phyloP scores from a whole-genome alignment of 2,329 filamentous ascomycete species.

The Aspergillus sp. region DNA sequence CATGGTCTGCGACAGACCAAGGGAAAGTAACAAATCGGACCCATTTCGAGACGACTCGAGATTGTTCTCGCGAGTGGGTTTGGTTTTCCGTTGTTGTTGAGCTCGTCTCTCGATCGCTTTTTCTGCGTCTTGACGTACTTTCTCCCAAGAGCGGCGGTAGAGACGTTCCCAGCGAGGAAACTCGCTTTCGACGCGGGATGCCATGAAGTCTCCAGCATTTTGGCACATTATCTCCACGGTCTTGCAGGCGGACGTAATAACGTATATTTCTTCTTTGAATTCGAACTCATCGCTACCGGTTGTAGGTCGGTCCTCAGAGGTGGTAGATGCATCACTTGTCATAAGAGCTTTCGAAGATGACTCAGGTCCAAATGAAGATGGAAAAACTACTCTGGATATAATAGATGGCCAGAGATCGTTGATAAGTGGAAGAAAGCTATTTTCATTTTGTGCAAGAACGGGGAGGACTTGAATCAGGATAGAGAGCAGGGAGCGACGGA shows the following conservation, averaged over 20 bases:
- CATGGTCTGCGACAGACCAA: conserved; percentile 16
- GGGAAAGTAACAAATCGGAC: conserved; percentile 3
- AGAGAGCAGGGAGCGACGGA: conserved; percentile 73
- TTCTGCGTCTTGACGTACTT: conserved; percentile 33
- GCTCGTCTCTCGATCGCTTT: conserved; percentile 26
- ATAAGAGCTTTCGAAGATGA: conserved; percentile 19
- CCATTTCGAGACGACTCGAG: too few relatives aligned
- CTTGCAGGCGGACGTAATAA: conserved; percentile 65
- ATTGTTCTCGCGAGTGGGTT: not conserved
- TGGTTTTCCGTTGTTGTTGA: not conserved
- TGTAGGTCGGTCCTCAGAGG: conserved; percentile 48
- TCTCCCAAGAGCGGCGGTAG: conserved; percentile 35
- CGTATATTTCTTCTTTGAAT: conserved; percentile 37
- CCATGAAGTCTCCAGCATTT: conserved; percentile 75
- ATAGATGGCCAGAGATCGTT: conserved; percentile 89
- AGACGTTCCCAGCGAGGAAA: conserved; percentile 46
- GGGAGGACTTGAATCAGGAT: conserved; percentile 70
- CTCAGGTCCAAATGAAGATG: conserved; percentile 56
- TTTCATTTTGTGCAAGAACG: conserved; percentile 69
- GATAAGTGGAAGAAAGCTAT: conserved; percentile 80
- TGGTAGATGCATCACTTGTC: conserved; percentile 8
- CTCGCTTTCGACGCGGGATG: conserved; percentile 66
- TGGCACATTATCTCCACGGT: conserved; percentile 65
- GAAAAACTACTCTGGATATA: conserved; percentile 29
- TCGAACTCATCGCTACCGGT: conserved; percentile 37